Conservation (phyloP, 1,139 yeast genomes). For the Geotrichum phurueaensis region DNA sequence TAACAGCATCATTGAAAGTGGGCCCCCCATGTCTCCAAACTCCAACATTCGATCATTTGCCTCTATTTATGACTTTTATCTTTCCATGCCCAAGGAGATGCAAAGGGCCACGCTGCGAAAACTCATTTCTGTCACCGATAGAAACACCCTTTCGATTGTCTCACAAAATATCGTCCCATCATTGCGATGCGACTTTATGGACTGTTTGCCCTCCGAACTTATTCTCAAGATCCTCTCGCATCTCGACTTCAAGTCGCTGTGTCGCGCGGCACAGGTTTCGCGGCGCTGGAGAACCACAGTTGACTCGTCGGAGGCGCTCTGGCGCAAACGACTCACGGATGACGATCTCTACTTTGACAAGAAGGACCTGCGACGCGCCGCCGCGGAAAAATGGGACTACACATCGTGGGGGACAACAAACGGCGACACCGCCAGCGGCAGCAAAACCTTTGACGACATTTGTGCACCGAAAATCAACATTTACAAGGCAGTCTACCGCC, state of each 20-base stretch:
- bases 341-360: slow-evolving; percentile 29
- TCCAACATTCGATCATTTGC: not conserved
- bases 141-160: slow-evolving; percentile 65
- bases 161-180: slow-evolving; percentile 53
- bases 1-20: not conserved
- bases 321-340: slow-evolving; percentile 35
- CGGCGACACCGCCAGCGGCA: not conserved
- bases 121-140: slow-evolving; percentile 33
- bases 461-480: slow-evolving; percentile 27
- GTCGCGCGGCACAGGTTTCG: slow-evolving; percentile 60
- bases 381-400: slow-evolving; percentile 34
- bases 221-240: slow-evolving; percentile 59
- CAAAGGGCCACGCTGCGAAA: slow-evolving; percentile 9
- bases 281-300: slow-evolving; percentile 62
- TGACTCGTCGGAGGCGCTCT: slow-evolving; percentile 46
- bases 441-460: slow-evolving; percentile 10
- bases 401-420: slow-evolving; percentile 29
- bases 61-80: not conserved
- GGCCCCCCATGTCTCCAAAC: not conserved
- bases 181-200: slow-evolving; percentile 66
- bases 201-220: slow-evolving; percentile 72
- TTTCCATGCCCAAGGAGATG: slow-evolving; percentile 8
- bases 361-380: slow-evolving; percentile 31
- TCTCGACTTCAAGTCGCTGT: slow-evolving; percentile 59
- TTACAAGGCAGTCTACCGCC: slow-evolving; percentile 57